These are phyloP conservation scores for Colletotrichum gigasporum DNA, from an alignment of 2,329 filamentous ascomycete genomes.

Conservation along the genomic window DNA sequence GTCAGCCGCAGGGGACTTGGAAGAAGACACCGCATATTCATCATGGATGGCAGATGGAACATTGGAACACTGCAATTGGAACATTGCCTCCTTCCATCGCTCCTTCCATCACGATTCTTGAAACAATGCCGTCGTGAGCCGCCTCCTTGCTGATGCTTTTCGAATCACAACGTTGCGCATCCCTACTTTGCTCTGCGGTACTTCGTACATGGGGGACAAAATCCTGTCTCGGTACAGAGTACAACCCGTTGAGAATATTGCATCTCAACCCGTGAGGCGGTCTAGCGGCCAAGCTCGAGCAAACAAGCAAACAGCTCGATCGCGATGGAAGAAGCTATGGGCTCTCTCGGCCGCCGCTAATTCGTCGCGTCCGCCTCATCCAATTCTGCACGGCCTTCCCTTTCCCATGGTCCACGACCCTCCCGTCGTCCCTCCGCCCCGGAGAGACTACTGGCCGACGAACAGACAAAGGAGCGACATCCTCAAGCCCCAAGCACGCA, in stretches of 20 bases:
- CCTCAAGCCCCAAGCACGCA: neutral
- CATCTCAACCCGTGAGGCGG: too few relatives aligned
- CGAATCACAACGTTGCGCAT: neutral
- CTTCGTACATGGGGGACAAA: too few relatives aligned
- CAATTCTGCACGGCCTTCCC: neutral
- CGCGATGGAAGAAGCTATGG: too few relatives aligned
- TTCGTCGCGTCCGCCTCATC: neutral
- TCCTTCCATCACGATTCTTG: slow-evolving; percentile 28
- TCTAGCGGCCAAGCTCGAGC: neutral
- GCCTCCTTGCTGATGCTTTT: neutral
- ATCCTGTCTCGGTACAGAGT: too few relatives aligned
- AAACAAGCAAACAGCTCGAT: slow-evolving; percentile 8
- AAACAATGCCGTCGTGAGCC: slow-evolving; percentile 8
- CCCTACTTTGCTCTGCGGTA: too few relatives aligned
- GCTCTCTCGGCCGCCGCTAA: neutral
- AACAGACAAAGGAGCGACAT: slow-evolving; percentile 10
- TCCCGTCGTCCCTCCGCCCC: neutral
- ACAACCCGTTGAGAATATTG: too few relatives aligned
- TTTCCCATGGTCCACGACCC: too few relatives aligned
- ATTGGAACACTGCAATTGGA: slow-evolving; percentile 7
- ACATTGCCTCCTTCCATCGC: slow-evolving; percentile 16
- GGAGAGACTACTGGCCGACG: neutral
- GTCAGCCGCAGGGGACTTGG: neutral
- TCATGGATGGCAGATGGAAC: slow-evolving; percentile 14
- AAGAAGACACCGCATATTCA: too few relatives aligned